These are phyloP conservation scores for Penicillium verhagenii DNA, from an alignment of 495 filamentous ascomycete species.

Conservation along the genomic window DNA sequence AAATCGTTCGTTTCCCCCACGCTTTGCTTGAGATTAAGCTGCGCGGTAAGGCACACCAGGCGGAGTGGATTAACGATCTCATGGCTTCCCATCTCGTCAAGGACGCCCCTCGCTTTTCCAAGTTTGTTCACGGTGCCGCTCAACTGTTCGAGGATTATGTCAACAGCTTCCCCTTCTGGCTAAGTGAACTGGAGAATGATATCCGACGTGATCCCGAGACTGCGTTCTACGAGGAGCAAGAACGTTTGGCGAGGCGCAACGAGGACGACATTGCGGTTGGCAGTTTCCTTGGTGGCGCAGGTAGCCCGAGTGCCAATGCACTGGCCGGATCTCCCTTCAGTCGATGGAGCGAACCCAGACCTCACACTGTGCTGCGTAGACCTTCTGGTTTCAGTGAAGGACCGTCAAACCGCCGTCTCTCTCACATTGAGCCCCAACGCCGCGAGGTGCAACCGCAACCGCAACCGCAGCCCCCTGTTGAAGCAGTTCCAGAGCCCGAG, in stretches of 20 bases:
- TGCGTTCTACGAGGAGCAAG: conserved; percentile 90
- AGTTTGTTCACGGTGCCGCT: conserved; percentile 92
- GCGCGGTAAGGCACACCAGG: conserved; percentile 68
- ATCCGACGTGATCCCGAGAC: conserved; percentile 88
- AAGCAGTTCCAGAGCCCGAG: conserved; percentile 11
- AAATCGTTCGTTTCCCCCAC: conserved; percentile 89
- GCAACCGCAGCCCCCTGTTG: neutral
- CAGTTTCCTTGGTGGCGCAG: conserved; percentile 63
- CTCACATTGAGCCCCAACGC: conserved; percentile 18
- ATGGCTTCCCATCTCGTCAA: conserved; percentile 92
- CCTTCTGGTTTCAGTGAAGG: conserved; percentile 24
- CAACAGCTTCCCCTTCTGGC: conserved; percentile 95
- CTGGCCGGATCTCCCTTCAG: conserved; percentile 58
- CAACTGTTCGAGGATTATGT: conserved; percentile 92
- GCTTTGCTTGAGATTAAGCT: conserved; percentile 92
- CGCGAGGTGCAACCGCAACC: conserved; percentile 12
- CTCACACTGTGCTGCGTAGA: conserved; percentile 21
- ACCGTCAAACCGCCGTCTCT: conserved; percentile 21
- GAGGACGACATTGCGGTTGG: conserved; percentile 89
- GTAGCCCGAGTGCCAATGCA: conserved; percentile 44
- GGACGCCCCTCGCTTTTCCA: conserved; percentile 85
- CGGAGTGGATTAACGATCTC: conserved; percentile 86
- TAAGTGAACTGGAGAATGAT: conserved; percentile 83
- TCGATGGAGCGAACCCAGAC: conserved; percentile 23
- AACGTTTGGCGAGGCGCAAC: conserved; percentile 69